phyloP scores from a whole-genome alignment of 2,329 filamentous ascomycete genomes.

The Penicillium sp. region DNA sequence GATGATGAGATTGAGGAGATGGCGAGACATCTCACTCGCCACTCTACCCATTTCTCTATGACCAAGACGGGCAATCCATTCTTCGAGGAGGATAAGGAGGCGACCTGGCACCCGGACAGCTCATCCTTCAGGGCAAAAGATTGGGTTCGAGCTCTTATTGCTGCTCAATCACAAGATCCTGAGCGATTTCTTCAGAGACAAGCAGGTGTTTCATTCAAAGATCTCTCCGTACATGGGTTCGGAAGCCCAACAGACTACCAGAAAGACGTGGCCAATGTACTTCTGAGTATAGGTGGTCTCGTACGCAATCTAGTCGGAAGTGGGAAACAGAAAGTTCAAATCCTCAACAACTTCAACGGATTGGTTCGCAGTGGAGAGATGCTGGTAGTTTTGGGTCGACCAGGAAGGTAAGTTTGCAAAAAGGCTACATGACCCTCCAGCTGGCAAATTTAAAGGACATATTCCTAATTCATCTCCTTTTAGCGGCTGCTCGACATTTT shows the following conservation, averaged over 20 bases:
- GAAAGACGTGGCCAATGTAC: conserved; percentile 63
- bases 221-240: conserved; percentile 68
- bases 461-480: too few species aligned
- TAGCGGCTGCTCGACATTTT: conserved; percentile 48
- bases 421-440: too few species aligned
- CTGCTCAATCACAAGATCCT: conserved; percentile 24
- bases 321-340: background rate
- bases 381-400: conserved; percentile 54
- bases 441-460: too few species aligned
- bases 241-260: conserved; percentile 70
- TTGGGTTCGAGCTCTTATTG: conserved; percentile 27
- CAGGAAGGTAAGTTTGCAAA: conserved; percentile 41
- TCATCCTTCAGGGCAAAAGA: conserved; percentile 25
- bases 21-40: background rate
- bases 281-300: conserved; percentile 40
- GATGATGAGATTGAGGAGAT: background rate
- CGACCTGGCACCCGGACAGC: conserved; percentile 24
- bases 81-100: conserved; percentile 19
- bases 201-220: conserved; percentile 67
- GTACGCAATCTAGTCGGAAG: background rate
- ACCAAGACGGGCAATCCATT: background rate
- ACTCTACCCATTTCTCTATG: background rate
- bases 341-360: background rate
- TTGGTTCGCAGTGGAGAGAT: conserved; percentile 50
- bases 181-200: conserved; percentile 18